A percentile compares a stretch with the other conserved stretches of the same genome.
These are phyloP conservation scores for Blastobotrys apis DNA, from an alignment of 1,139 yeast genomes.

Conservation along the genomic window DNA sequence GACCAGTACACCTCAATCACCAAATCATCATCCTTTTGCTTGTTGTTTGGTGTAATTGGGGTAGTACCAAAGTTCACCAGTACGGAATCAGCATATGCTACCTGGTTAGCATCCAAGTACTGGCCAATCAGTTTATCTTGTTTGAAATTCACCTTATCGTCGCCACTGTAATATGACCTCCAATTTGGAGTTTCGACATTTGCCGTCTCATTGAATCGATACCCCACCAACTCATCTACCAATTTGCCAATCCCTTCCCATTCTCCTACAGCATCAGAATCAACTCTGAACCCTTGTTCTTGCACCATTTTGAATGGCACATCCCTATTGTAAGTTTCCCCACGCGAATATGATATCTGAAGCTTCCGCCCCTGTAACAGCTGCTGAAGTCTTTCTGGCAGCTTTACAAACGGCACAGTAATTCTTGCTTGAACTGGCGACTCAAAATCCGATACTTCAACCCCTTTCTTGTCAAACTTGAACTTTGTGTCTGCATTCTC, in stretches of 20 bases:
- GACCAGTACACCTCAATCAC: conserved; percentile 27
- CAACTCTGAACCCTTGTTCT: conserved; percentile 31
- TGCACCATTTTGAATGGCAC: conserved; percentile 30
- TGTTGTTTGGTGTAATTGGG: conserved; percentile 24
- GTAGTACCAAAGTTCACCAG: conserved; percentile 24
- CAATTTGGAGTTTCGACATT: conserved; percentile 27
- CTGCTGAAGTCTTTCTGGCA: conserved; percentile 10
- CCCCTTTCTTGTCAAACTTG: conserved; percentile 15
- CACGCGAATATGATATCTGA: conserved; percentile 27
- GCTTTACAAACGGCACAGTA: conserved; percentile 22
- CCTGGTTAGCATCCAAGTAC: background rate
- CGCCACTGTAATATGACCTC: conserved; percentile 22
- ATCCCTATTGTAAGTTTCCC: conserved; percentile 17
- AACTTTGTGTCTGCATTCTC: conserved; percentile 18
- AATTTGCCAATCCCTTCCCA: conserved; percentile 12
- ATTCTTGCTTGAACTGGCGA: conserved; percentile 27
- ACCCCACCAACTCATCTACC: conserved; percentile 10
- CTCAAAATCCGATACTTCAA: conserved; percentile 16
- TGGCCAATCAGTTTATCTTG: background rate
- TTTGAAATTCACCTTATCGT: background rate
- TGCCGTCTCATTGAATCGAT: conserved; percentile 10
- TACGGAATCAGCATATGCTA: conserved; percentile 21
- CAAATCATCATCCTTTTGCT: conserved; percentile 24
- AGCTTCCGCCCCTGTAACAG: conserved; percentile 15
- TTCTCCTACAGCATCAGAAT: conserved; percentile 19